Percentiles rank a stretch among this genome's conserved stretches.
These are phyloP conservation scores for Botrytis deweyae DNA, from an alignment of 2,329 filamentous ascomycete species.

Conservation along the genomic window DNA sequence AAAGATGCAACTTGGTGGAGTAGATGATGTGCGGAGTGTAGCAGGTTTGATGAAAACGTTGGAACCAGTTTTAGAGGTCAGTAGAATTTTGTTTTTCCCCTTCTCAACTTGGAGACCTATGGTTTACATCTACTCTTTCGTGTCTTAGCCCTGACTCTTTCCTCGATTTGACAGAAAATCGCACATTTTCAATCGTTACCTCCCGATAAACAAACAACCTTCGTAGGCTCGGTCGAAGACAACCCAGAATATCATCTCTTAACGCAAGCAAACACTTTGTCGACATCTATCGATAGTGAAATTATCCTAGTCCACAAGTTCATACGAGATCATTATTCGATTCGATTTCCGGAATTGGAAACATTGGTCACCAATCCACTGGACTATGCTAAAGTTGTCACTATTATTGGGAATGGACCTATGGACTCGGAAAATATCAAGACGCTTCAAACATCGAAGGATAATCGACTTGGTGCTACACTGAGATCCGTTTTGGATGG, in stretches of 20 bases:
- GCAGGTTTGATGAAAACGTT: constrained; percentile 78
- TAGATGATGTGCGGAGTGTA: constrained; percentile 77
- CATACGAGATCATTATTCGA: constrained; percentile 92
- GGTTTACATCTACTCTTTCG: constrained; percentile 62
- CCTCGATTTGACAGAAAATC: constrained; percentile 68
- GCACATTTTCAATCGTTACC: constrained; percentile 70
- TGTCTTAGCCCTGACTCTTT: constrained; percentile 67
- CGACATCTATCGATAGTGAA: constrained; percentile 90
- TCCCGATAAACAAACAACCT: constrained; percentile 60
- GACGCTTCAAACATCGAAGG: constrained; percentile 68
- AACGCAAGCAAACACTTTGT: constrained; percentile 84
- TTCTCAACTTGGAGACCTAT: constrained; percentile 39
- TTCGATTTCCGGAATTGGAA: constrained; percentile 91
- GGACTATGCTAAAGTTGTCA: constrained; percentile 92
- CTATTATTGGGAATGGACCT: constrained; percentile 88
- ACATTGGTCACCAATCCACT: constrained; percentile 85
- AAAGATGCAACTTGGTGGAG: constrained; percentile 72
- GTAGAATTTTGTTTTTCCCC: constrained; percentile 41
- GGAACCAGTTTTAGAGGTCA: constrained; percentile 78
- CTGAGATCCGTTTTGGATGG: constrained; percentile 82
- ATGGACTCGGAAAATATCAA: constrained; percentile 81
- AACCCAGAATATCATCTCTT: constrained; percentile 88
- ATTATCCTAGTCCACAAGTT: constrained; percentile 94
- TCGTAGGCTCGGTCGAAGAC: constrained; percentile 83
- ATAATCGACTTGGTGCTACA: constrained; percentile 74